Evolutionary conservation across 345 rosid species (phyloP).

Genomic region (Lepidium africanum): DNA sequence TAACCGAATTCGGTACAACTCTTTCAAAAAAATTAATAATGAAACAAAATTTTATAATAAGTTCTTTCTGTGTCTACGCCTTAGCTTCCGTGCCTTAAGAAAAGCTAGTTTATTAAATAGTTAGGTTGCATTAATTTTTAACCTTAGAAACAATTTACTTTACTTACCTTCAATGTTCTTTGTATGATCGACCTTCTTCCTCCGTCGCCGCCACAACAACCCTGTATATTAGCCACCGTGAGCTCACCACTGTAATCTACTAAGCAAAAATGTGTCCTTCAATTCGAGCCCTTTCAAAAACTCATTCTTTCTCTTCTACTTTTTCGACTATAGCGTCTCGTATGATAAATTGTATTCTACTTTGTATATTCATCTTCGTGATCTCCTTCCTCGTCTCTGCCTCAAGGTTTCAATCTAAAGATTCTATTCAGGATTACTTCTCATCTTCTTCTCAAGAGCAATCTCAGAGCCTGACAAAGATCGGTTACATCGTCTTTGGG

Average conservation of each 20-base stretch:
- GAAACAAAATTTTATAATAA: not conserved
- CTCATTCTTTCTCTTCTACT: constrained; percentile 20
- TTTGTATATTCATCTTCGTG: constrained; percentile 36
- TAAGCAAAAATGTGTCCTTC: constrained; percentile 31
- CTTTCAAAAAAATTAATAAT: no score
- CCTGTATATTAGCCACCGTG: constrained; percentile 7
- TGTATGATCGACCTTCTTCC: not conserved
- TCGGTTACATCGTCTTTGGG: constrained; percentile 64
- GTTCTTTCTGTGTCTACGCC: not conserved
- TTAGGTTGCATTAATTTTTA: not conserved
- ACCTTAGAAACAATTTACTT: not conserved
- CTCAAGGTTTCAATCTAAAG: constrained; percentile 36
- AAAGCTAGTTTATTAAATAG: not conserved
- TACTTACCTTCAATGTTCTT: not conserved
- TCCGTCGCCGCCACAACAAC: constrained; percentile 4
- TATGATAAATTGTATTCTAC: constrained; percentile 29
- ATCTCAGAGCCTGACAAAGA: constrained; percentile 26
- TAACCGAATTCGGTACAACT: no score
- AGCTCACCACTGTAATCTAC: not conserved
- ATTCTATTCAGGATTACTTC: not conserved
- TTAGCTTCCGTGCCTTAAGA: constrained; percentile 7
- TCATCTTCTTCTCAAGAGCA: constrained; percentile 30
- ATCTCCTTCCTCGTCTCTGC: constrained; percentile 39
- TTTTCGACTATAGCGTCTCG: constrained; percentile 8
- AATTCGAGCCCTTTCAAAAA: constrained; percentile 23